A percentile compares a stretch with the other conserved stretches of the same genome.
Evolutionary conservation across 169 alveolate species (phyloP).

Genomic region (Plasmodium gallinaceum): DNA sequence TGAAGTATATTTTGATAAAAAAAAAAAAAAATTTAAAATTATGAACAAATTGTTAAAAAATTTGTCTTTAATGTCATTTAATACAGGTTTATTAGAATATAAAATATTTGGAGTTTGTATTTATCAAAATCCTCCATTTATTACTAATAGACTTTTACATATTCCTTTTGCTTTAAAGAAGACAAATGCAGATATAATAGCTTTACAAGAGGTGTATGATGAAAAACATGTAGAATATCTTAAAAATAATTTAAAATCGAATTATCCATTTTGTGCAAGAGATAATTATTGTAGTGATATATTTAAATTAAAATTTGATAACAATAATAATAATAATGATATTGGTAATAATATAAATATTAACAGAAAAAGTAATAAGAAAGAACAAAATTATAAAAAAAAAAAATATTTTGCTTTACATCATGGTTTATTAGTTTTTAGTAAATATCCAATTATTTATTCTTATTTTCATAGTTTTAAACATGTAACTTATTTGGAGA

Average conservation of each 20-base stretch:
- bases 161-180: constrained; percentile 89
- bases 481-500: constrained; percentile 90
- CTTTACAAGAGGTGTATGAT: constrained; percentile 92
- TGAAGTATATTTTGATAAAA: not conserved
- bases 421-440: constrained; percentile 91
- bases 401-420: constrained; percentile 81
- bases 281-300: constrained; percentile 61
- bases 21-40: constrained; percentile 20
- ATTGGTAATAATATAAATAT: not conserved
- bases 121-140: constrained; percentile 93
- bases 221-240: constrained; percentile 89
- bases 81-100: constrained; percentile 91
- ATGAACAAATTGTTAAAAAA: constrained; percentile 75
- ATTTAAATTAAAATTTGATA: not conserved
- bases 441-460: constrained; percentile 90
- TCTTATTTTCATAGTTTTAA: constrained; percentile 89
- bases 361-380: not conserved
- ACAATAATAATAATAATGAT: not conserved
- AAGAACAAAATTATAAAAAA: not conserved
- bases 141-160: constrained; percentile 87
- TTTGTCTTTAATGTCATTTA: constrained; percentile 88
- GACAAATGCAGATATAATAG: constrained; percentile 91
- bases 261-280: constrained; percentile 88
- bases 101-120: constrained; percentile 88
- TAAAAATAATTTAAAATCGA: constrained; percentile 81